Base-by-base conservation (phyloP, 2,329 filamentous ascomycete genomes). In the Botryotinia calthae region DNA sequence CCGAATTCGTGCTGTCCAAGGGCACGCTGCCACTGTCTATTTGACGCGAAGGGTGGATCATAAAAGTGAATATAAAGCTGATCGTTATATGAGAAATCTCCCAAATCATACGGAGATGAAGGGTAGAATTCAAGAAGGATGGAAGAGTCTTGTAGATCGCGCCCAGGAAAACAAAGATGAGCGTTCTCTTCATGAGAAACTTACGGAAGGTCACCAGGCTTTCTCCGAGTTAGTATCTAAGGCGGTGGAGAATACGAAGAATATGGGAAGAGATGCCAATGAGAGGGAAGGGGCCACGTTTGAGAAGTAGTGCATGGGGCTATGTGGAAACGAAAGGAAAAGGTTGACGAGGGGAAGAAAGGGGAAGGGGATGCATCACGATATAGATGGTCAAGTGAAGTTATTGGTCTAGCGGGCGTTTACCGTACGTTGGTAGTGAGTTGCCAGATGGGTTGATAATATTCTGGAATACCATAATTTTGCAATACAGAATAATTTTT, bases 1-100 rank as follows among this genome's bases (percentile, higher is more conserved):
- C 73, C 87, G 91, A 25, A 95, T 98, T 78, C 82, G 87, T 44
- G 82, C 84, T 75, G 79, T 83, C 75, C 79, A 84, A 77, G 83
- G 85, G 72, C 81, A 82, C 40, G 79, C 81, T 48, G 85, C 89
- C 1, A 90, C 86, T 28, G 84, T 93, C 25, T 92, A 91, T 77
- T 79, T 87, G 37, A 87, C 83, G 1, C 82, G 86, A 44, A 82
- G 86, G 31, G 84, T 87, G 8, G 85, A 87, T 72, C 82, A 67
- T 25, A 81, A 80, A 65, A 77, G 77, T 56, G 74, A 80, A 59
- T 81, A 80, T 58, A 78, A 76, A 67, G 74, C 72, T 12, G 78
- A 81, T 59, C 73, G 79, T 56, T 78, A 80, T 54, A 79, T 81
- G 75, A 63, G 79, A 25, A 72, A 77, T 42, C 75, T 76, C 9